Conservation (phyloP, 371 early-diverging fungal genomes). For the Zychaea mexicana region DNA sequence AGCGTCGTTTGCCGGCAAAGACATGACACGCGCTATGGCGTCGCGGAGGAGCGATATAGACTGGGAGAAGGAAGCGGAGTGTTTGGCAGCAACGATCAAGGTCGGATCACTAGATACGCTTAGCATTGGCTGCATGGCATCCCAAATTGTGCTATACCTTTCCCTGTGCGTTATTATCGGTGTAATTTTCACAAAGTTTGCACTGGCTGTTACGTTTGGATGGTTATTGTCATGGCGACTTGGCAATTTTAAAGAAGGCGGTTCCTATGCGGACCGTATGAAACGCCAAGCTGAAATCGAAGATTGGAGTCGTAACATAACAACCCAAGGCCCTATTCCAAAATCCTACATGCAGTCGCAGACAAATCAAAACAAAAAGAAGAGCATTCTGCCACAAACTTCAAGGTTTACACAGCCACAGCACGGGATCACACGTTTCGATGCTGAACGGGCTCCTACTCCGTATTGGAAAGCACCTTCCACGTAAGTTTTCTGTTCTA, state of each 20-base stretch:
- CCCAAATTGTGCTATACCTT: constrained; percentile 61
- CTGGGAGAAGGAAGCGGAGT: constrained; percentile 47
- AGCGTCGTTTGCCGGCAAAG: constrained; percentile 29
- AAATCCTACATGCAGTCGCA: constrained; percentile 3
- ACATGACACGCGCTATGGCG: constrained; percentile 36
- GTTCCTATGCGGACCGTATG: constrained; percentile 55
- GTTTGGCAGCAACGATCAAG: constrained; percentile 65
- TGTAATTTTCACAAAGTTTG: constrained; percentile 65
- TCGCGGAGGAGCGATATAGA: constrained; percentile 9
- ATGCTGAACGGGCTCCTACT: constrained; percentile 22
- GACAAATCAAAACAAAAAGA: constrained; percentile 26
- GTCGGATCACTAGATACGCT: constrained; percentile 80
- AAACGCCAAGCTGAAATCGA: constrained; percentile 61
- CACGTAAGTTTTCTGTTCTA: constrained; percentile 20
- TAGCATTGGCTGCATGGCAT: constrained; percentile 70
- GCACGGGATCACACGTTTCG: constrained; percentile 40
- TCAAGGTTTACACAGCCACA: constrained; percentile 46
- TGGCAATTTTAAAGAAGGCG: constrained; percentile 57
- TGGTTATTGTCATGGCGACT: constrained; percentile 71
- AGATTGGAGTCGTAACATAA: constrained; percentile 58
- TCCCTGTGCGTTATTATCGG: constrained; percentile 60
- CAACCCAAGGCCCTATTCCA: constrained; percentile 31
- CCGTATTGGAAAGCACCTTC: constrained; percentile 34
- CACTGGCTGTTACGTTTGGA: constrained; percentile 77
- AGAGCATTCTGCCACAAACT: constrained; percentile 42